Conservation (phyloP, 1,139 yeast genomes). For the Blastobotrys raffinosifermentans region DNA sequence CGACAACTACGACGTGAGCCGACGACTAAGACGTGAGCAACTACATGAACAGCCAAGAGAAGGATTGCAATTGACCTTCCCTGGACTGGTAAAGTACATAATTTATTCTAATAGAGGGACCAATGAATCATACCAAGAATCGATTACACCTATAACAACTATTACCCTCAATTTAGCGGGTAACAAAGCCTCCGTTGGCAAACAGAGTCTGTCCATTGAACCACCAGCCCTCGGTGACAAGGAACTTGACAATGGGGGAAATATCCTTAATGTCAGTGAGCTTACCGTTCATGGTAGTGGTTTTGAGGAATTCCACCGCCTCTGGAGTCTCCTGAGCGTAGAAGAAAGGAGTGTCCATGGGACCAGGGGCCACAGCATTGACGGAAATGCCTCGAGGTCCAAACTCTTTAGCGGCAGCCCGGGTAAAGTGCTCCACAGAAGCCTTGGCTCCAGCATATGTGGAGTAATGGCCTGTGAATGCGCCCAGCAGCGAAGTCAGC, state of each 20-base stretch:
- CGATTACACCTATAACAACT: too few relatives aligned
- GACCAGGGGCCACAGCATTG: slow-evolving; percentile 62
- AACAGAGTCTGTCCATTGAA: slow-evolving; percentile 64
- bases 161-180: slow-evolving; percentile 34
- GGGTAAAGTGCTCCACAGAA: slow-evolving; percentile 53
- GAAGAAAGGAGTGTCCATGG: slow-evolving; percentile 67
- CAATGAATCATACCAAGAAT: too few relatives aligned
- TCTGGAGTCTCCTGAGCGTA: slow-evolving; percentile 53
- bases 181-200: slow-evolving; percentile 62
- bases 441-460: slow-evolving; percentile 58
- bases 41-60: too few relatives aligned
- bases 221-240: slow-evolving; percentile 64
- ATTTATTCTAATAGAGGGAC: too few relatives aligned
- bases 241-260: slow-evolving; percentile 55
- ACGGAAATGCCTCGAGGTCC: slow-evolving; percentile 45
- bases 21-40: too few relatives aligned
- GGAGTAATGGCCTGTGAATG: slow-evolving; percentile 54
- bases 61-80: too few relatives aligned
- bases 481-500: slow-evolving; percentile 62
- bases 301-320: slow-evolving; percentile 51
- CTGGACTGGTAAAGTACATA: too few relatives aligned
- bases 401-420: slow-evolving; percentile 57
- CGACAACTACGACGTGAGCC: too few relatives aligned
- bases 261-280: slow-evolving; percentile 56
- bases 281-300: slow-evolving; percentile 40